Evolutionary conservation across 352 stramenopile genomes (phyloP).

Genomic region (Ophiocytium majus): DNA sequence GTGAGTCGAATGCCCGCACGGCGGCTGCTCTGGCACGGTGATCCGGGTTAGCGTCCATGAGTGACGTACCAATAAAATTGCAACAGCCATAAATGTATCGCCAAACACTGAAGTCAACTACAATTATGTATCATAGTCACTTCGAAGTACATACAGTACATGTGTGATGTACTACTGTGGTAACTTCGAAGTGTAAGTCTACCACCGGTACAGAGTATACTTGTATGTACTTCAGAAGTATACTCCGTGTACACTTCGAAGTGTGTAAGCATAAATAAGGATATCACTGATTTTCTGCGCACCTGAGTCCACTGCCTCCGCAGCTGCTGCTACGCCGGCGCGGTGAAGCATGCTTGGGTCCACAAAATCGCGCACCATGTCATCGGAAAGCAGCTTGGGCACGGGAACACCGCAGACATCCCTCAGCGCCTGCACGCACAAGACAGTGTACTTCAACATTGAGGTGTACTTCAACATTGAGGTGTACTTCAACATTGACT

Average conservation of each 20-base stretch:
- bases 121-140: background rate
- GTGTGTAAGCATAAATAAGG: background rate
- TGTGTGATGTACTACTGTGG: background rate
- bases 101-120: background rate
- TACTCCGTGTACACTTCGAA: background rate
- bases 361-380: background rate
- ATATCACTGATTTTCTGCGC: background rate
- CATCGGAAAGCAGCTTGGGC: background rate
- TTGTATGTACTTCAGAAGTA: background rate
- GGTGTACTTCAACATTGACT: background rate
- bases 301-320: background rate
- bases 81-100: no score
- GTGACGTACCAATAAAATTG: no score
- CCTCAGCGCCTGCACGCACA: background rate
- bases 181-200: background rate
- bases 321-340: background rate
- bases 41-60: no score
- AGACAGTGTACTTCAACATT: background rate
- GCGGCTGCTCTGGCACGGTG: no score
- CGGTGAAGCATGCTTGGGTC: background rate
- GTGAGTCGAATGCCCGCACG: no score
- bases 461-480: background rate
- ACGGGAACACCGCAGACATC: slow-evolving; percentile 1
- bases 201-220: background rate
- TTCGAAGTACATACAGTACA: background rate